Evolutionary conservation across 2,329 filamentous ascomycete genomes (phyloP).

Genomic region (Penicillium sp.): DNA sequence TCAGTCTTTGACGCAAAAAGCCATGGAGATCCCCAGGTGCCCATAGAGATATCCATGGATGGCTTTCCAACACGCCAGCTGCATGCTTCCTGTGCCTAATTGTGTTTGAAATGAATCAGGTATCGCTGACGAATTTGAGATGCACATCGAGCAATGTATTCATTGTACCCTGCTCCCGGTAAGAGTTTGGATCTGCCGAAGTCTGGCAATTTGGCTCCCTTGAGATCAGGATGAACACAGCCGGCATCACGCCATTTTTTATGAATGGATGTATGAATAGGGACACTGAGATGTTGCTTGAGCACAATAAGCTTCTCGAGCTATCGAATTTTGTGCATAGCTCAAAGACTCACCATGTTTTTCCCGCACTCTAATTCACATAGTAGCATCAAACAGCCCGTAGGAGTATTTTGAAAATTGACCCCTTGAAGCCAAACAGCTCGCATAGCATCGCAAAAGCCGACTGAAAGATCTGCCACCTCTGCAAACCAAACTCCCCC

Average conservation of each 20-base stretch:
- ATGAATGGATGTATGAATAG: background rate
- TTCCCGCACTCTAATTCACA: background rate
- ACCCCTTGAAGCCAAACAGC: too few species aligned
- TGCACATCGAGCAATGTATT: background rate
- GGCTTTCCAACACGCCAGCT: background rate
- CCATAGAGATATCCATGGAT: too few species aligned
- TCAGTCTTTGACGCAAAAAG: too few species aligned
- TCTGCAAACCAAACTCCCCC: background rate
- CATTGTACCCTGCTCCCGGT: too few species aligned
- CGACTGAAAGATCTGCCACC: background rate
- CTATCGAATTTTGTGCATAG: too few species aligned
- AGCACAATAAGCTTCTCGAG: background rate
- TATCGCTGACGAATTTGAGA: background rate
- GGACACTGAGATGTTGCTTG: background rate
- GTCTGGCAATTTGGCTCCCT: background rate
- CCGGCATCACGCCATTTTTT: background rate
- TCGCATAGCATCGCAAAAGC: background rate
- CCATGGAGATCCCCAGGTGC: too few species aligned
- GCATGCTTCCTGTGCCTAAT: background rate
- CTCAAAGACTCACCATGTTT: background rate
- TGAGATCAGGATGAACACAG: background rate
- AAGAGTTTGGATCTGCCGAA: too few species aligned
- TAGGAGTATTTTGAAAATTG: too few species aligned
- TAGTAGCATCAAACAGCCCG: background rate
- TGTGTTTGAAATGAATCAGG: background rate